Conservation (phyloP, 2,329 filamentous ascomycete species). For the Sporothrix curviconia region DNA sequence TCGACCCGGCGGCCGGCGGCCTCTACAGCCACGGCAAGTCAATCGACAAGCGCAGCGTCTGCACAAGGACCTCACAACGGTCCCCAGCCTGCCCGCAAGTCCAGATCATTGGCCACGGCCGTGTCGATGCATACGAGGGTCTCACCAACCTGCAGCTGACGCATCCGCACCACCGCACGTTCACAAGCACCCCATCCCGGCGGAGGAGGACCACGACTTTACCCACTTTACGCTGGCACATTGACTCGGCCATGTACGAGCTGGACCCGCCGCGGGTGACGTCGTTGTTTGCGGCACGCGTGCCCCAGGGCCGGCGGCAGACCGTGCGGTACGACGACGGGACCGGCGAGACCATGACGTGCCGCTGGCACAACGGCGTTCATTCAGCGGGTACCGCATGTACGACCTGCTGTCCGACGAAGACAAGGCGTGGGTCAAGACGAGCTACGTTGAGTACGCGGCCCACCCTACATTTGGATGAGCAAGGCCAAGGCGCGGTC, state of each 20-base stretch:
- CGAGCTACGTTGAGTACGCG: conserved; percentile 64
- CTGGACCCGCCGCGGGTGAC: conserved; percentile 69
- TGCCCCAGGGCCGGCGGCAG: conserved; percentile 47
- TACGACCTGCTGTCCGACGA: conserved; percentile 58
- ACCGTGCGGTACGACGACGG: conserved; percentile 68
- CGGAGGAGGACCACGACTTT: conserved; percentile 38
- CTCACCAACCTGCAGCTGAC: conserved; percentile 59
- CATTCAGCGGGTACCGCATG: conserved; percentile 62
- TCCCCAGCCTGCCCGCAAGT: conserved; percentile 72
- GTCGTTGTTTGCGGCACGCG: conserved; percentile 62
- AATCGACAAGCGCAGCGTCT: conserved; percentile 61
- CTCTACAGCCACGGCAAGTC: conserved; percentile 71
- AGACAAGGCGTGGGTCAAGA: conserved; percentile 60
- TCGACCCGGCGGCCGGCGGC: conserved; percentile 56
- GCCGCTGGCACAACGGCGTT: conserved; percentile 73
- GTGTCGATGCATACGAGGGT: conserved; percentile 60
- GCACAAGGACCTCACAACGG: conserved; percentile 75
- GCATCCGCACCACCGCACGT: conserved; percentile 71
- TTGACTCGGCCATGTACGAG: conserved; percentile 70
- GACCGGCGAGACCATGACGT: conserved; percentile 59
- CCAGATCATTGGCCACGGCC: conserved; percentile 72
- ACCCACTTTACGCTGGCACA: conserved; percentile 66
- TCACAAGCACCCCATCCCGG: conserved; percentile 60
- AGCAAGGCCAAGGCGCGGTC: conserved; percentile 57
- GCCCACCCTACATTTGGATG: conserved; percentile 80